Evolutionary conservation across 2,329 filamentous ascomycete species (phyloP).

Genomic region (Fusarium staphyleae): DNA sequence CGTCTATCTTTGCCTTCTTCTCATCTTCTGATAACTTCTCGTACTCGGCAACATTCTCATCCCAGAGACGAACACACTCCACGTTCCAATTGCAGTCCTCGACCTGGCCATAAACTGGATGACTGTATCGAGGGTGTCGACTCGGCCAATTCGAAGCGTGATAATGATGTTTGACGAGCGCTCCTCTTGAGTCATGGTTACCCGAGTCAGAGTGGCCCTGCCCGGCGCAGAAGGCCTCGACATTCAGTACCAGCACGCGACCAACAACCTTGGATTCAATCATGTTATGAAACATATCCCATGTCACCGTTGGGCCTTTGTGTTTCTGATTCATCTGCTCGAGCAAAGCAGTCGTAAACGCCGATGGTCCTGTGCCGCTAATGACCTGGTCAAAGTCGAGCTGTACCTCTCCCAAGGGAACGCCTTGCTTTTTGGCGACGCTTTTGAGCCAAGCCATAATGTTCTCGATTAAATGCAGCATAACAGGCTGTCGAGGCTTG

Average conservation of each 20-base stretch:
- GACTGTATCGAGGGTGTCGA: conserved; percentile 69
- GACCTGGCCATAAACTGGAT: conserved; percentile 74
- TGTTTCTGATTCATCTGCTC: conserved; percentile 64
- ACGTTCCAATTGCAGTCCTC: conserved; percentile 74
- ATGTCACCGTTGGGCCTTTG: conserved; percentile 55
- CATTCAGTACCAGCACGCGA: conserved; percentile 70
- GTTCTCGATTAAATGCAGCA: conserved; percentile 72
- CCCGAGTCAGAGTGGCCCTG: conserved; percentile 77
- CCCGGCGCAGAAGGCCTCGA: conserved; percentile 75
- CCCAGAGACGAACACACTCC: conserved; percentile 71
- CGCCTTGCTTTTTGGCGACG: conserved; percentile 64
- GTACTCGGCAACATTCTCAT: conserved; percentile 68
- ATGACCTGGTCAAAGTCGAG: conserved; percentile 77
- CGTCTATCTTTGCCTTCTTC: conserved; percentile 58
- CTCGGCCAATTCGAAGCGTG: conserved; percentile 77
- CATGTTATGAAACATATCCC: conserved; percentile 71
- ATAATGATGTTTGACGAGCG: conserved; percentile 77
- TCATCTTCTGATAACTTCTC: conserved; percentile 65
- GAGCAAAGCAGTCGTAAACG: conserved; percentile 71
- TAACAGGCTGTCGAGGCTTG: conserved; percentile 71
- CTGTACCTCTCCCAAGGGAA: conserved; percentile 65
- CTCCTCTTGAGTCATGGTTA: conserved; percentile 70
- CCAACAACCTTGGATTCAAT: conserved; percentile 70
- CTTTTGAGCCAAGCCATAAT: conserved; percentile 71
- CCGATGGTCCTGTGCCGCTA: conserved; percentile 74